Evolutionary conservation across 192 early-diverging fungal genomes (phyloP).

Genomic region (Backusella westeae): DNA sequence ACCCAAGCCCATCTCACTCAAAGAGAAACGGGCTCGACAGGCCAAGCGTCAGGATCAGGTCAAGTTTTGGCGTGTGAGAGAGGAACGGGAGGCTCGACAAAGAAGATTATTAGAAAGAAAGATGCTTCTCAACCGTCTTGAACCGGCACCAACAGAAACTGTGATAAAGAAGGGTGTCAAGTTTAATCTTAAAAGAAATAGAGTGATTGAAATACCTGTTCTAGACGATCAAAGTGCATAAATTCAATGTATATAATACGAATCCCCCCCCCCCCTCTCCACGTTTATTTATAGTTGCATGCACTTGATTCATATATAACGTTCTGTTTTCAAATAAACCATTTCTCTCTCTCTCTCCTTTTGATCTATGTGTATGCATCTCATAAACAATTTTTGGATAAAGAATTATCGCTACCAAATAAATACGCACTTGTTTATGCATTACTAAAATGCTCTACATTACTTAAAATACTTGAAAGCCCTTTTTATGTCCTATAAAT

Average conservation of each 20-base stretch:
- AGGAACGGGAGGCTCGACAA: constrained; percentile 34
- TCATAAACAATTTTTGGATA: no score
- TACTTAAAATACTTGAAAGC: no score
- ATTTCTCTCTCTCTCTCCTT: no score
- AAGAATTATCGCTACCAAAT: no score
- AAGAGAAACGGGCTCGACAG: constrained; percentile 31
- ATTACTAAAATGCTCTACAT: no score
- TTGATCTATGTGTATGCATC: no score
- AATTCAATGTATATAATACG: not conserved
- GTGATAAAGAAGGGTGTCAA: constrained; percentile 19
- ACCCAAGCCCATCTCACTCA: constrained; percentile 17
- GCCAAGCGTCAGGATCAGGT: constrained; percentile 31
- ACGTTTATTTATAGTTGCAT: no score
- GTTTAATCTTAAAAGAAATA: constrained; percentile 31
- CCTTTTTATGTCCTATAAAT: no score
- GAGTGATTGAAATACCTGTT: constrained; percentile 13
- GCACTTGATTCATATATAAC: no score
- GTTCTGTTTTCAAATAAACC: no score
- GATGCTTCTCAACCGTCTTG: not conserved
- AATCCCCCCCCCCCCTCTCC: no score
- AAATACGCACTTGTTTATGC: no score
- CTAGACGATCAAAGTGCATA: not conserved
- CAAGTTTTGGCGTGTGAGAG: constrained; percentile 34
- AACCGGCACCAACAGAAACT: not conserved
- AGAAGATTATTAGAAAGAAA: constrained; percentile 9